Percentiles rank a stretch among this genome's conserved stretches.
Conservation (phyloP, 1,139 yeast species). For the Martiniozyma asiatica region DNA sequence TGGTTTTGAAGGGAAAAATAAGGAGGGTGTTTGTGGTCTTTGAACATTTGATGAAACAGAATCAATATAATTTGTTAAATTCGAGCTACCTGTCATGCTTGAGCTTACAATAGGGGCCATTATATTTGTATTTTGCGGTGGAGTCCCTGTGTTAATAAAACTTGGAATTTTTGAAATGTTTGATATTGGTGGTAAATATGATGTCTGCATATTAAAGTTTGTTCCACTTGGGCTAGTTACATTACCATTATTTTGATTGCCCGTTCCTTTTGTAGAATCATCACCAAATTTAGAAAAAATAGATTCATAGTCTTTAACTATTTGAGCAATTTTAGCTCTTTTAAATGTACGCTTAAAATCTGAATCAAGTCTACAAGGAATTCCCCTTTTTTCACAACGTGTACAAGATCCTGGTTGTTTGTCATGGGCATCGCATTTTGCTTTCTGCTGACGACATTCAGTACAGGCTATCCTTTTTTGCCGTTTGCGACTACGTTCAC, state of each 20-base stretch:
- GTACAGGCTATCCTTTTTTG: conserved; percentile 75
- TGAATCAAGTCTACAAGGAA: conserved; percentile 60
- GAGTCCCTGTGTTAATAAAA: not conserved
- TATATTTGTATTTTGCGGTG: conserved; percentile 7
- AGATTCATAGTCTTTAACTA: conserved; percentile 53
- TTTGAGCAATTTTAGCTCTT: conserved; percentile 71
- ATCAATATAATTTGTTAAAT: no score
- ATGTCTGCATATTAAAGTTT: not conserved
- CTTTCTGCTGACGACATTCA: conserved; percentile 91
- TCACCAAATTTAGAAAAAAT: conserved; percentile 39
- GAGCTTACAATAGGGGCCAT: not conserved
- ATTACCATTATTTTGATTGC: no score
- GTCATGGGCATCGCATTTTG: conserved; percentile 79
- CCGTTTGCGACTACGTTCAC: conserved; percentile 4
- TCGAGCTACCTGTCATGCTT: no score
- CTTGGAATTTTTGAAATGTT: not conserved
- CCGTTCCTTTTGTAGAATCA: not conserved
- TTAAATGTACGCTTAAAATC: conserved; percentile 85
- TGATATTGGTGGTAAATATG: conserved; percentile 3
- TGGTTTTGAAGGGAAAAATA: no score
- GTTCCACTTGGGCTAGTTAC: not conserved
- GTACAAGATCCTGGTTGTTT: conserved; percentile 73
- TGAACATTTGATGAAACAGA: no score
- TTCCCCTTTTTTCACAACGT: conserved; percentile 59
- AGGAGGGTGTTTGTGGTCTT: no score